These are phyloP conservation scores for Plasmodium blacklocki DNA, from an alignment of 169 alveolate species.

Conservation along the genomic window DNA sequence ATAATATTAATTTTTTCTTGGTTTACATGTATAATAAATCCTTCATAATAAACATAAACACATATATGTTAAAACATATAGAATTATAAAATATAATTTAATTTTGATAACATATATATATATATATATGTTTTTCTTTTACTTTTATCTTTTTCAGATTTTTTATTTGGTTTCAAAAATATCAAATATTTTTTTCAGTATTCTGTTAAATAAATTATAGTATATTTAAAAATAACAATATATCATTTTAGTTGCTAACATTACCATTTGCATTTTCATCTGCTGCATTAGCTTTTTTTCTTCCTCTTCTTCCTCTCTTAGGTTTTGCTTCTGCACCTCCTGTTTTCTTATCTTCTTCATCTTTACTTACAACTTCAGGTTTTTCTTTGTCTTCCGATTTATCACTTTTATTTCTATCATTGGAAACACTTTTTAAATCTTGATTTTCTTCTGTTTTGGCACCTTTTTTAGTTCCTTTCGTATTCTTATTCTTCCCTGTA, in stretches of 20 bases:
- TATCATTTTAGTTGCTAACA: slow-evolving; percentile 39
- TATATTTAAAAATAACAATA: slow-evolving; percentile 35
- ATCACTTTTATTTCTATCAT: slow-evolving; percentile 65
- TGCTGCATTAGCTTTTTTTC: slow-evolving; percentile 19
- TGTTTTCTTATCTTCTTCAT: slow-evolving; percentile 42
- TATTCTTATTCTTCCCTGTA: slow-evolving; percentile 6
- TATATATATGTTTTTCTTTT: slow-evolving; percentile 15
- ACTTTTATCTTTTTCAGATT: slow-evolving; percentile 4
- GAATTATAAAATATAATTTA: slow-evolving; percentile 12
- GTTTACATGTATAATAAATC: too few relatives aligned
- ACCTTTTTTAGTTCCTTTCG: slow-evolving; percentile 22
- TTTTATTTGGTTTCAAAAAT: too few relatives aligned
- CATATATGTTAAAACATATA: background rate
- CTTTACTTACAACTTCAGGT: slow-evolving; percentile 12
- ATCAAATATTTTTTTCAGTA: too few relatives aligned
- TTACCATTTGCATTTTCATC: slow-evolving; percentile 32
- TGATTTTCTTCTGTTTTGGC: slow-evolving; percentile 36
- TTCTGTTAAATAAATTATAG: slow-evolving; percentile 15
- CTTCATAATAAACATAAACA: too few relatives aligned
- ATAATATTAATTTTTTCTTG: too few relatives aligned
- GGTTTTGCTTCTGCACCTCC: slow-evolving; percentile 46
- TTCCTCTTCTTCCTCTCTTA: slow-evolving; percentile 59
- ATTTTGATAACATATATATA: slow-evolving; percentile 30
- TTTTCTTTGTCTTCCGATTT: slow-evolving; percentile 51
- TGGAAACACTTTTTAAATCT: slow-evolving; percentile 42